phyloP scores from a whole-genome alignment of 768 basidiomycete species.

The Hirschioporus abietinus region DNA sequence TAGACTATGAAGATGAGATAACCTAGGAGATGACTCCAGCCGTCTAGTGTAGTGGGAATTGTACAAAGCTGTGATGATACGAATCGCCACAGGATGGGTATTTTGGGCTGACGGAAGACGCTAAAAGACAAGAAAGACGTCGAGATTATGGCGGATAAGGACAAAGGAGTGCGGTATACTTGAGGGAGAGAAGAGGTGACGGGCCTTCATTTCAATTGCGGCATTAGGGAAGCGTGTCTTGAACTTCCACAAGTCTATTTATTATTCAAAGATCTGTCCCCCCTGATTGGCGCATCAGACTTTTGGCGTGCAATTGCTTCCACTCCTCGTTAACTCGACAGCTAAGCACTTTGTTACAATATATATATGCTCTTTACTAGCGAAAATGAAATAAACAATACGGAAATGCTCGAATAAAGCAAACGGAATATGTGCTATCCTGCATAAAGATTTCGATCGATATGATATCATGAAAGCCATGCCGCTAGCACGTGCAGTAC shows the following conservation, averaged over 20 bases:
- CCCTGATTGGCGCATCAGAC: not conserved
- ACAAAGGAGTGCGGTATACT: not conserved
- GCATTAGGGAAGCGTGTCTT: not conserved
- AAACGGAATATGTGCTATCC: not conserved
- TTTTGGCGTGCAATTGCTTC: not conserved
- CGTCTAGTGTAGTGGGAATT: not conserved
- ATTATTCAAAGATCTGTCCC: conserved; percentile 1
- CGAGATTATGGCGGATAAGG: not conserved
- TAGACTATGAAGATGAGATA: not conserved
- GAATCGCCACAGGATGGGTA: not conserved
- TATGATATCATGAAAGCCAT: not conserved
- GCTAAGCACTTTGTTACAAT: not conserved
- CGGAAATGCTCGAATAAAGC: not conserved
- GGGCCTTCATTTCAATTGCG: not conserved
- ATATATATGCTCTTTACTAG: not conserved
- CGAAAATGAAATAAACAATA: not conserved
- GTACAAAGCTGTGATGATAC: not conserved
- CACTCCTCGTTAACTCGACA: not conserved
- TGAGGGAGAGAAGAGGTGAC: not conserved
- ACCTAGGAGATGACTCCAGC: not conserved
- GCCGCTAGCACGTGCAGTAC: not conserved
- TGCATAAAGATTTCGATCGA: not conserved
- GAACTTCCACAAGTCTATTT: not conserved
- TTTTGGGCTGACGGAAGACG: not conserved
- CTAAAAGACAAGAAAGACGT: not conserved